Conservation (phyloP, 352 stramenopile species). For the Phytopythium litorale region DNA sequence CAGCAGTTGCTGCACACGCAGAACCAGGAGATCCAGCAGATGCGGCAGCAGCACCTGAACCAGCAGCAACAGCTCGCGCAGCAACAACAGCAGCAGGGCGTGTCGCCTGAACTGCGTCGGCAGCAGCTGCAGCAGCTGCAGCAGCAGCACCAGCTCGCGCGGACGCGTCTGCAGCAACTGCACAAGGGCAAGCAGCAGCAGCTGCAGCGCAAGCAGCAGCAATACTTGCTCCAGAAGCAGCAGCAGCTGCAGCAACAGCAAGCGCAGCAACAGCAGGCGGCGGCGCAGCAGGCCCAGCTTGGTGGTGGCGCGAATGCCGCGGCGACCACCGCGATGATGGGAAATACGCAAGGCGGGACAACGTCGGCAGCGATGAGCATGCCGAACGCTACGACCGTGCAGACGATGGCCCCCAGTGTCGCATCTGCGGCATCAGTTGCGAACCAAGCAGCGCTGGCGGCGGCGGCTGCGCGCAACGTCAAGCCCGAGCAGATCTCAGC, state of each 20-base stretch:
- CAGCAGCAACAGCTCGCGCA: slow-evolving; percentile 73
- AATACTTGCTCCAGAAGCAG: slow-evolving; percentile 77
- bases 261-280: slow-evolving; percentile 40
- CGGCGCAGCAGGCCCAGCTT: slow-evolving; percentile 32
- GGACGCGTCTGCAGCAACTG: slow-evolving; percentile 59
- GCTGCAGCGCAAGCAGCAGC: slow-evolving; percentile 76
- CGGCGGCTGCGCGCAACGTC: slow-evolving; percentile 29
- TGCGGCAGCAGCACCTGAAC: slow-evolving; percentile 70
- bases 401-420: slow-evolving; percentile 26
- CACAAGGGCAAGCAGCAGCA: slow-evolving; percentile 83
- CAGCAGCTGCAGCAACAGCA: slow-evolving; percentile 60
- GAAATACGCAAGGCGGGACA: slow-evolving; percentile 23
- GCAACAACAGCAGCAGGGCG: slow-evolving; percentile 63
- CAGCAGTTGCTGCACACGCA: slow-evolving; percentile 66
- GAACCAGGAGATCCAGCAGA: slow-evolving; percentile 73
- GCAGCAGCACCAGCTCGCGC: slow-evolving; percentile 68
- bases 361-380: slow-evolving; percentile 27
- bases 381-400: slow-evolving; percentile 34
- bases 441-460: slow-evolving; percentile 19
- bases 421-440: slow-evolving; percentile 16
- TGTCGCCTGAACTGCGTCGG: slow-evolving; percentile 51
- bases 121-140: slow-evolving; percentile 75
- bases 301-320: slow-evolving; percentile 13
- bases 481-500: slow-evolving; percentile 54
- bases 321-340: slow-evolving; percentile 26